phyloP scores from a whole-genome alignment of 2,329 filamentous ascomycete species.

The Fusarium hostae region DNA sequence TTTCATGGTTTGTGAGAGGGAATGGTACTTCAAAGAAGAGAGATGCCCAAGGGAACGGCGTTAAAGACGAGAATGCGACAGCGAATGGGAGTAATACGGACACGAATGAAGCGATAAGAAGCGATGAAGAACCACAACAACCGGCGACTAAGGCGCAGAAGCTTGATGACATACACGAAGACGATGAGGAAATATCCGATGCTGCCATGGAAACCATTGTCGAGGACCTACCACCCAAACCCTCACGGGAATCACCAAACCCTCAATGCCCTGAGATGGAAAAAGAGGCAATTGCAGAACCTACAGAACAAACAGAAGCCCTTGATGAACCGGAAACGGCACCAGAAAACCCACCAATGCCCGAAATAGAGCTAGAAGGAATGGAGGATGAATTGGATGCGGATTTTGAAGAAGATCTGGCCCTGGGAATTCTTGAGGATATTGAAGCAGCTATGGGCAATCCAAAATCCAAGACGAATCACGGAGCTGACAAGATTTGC shows the following conservation, averaged over 20 bases:
- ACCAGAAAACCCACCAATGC: not conserved
- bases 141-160: conserved; percentile 6
- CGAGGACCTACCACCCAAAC: not conserved
- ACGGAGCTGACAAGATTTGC: not conserved
- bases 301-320: not conserved
- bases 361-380: conserved; percentile 19
- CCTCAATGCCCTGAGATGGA: not conserved
- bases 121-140: not conserved
- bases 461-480: not conserved
- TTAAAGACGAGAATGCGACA: conserved; percentile 9
- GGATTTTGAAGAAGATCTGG: conserved; percentile 43
- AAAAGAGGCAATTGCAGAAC: not conserved
- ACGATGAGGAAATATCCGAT: conserved; percentile 24
- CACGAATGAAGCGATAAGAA: not conserved
- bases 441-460: conserved; percentile 33
- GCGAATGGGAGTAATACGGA: not conserved
- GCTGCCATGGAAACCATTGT: not conserved
- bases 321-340: not conserved
- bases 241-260: not conserved
- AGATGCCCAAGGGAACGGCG: conserved; percentile 36
- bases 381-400: conserved; percentile 44
- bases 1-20: conserved; percentile 62
- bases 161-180: conserved; percentile 16
- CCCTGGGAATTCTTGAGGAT: conserved; percentile 40
- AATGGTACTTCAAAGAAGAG: conserved; percentile 49